Conservation (phyloP, 2,329 filamentous ascomycete species). For the Exutisphaerella laricina region DNA sequence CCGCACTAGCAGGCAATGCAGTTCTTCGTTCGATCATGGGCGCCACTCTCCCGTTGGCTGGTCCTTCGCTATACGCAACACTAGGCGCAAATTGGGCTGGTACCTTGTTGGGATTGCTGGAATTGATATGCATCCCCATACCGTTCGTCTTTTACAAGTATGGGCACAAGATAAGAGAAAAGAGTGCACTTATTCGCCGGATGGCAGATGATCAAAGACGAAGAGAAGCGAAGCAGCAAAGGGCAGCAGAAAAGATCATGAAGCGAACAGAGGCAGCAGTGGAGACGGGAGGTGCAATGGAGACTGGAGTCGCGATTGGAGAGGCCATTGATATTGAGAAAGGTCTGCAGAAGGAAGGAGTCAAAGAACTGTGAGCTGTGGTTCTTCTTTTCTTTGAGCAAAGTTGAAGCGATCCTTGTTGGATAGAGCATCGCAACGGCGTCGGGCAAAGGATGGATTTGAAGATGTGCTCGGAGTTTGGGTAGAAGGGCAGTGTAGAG, state of each 20-base stretch:
- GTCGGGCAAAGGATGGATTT: too few relatives aligned
- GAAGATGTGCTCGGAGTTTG: too few relatives aligned
- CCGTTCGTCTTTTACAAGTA: constrained; percentile 44
- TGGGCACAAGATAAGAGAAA: constrained; percentile 50
- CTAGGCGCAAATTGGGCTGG: constrained; percentile 74
- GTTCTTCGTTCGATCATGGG: constrained; percentile 68
- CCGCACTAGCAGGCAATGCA: constrained; percentile 72
- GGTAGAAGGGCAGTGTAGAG: too few relatives aligned
- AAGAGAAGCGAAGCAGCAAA: constrained; percentile 40
- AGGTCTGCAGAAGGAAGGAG: constrained; percentile 22
- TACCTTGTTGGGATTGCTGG: constrained; percentile 67
- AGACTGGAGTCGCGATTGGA: constrained; percentile 35
- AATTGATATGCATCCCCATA: constrained; percentile 64
- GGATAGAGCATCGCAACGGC: too few relatives aligned
- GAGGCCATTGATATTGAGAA: constrained; percentile 24
- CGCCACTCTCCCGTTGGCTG: constrained; percentile 72
- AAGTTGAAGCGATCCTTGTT: too few relatives aligned
- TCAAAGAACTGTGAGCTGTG: neutral
- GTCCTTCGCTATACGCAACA: constrained; percentile 62
- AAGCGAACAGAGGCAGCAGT: constrained; percentile 26
- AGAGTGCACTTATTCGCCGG: constrained; percentile 48
- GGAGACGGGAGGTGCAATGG: constrained; percentile 36
- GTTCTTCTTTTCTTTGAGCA: too few relatives aligned
- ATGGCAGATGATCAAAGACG: constrained; percentile 46
- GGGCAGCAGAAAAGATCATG: constrained; percentile 29